Evolutionary conservation across 345 rosid genomes (phyloP), one percentile per base, ranked within the genome.

Genomic region (Moricandia moricandioides): DNA sequence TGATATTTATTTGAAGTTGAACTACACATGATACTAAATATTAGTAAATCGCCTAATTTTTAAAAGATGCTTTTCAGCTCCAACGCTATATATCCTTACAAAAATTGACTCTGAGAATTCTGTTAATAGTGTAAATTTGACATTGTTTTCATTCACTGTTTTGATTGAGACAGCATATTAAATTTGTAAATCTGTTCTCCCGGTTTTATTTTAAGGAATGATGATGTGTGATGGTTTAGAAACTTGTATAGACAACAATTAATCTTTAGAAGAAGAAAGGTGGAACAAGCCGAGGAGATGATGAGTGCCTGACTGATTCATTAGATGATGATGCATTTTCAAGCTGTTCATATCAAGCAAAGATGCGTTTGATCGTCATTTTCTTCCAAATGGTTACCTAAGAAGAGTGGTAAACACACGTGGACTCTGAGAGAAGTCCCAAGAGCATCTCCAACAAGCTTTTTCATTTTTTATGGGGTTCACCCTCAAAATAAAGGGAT

Each of bases 301-400:
- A 88, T 65, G 91, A 88, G 27, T 84, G 91, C 70, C 71, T 78
- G 8, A 86, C 89, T 6, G 96, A 91, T 65, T 94, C 95, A 11
- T 73, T 88, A 47, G 93, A 86, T 72, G 24, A 21, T 21, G 24
- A 21, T 21, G 73, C 69, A 27, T 87, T 82, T 31, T 85, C 94
- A 11, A 91, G 90, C 83, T 88, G 91, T 78, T 91, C 96, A 52
- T n/a, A n/a, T 93, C 98, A 5, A 91, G 95, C 82, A 94, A 88
- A 81, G 96, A 93, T 71, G 90, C 75, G 65, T 88, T 68, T 51
- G 90, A 92, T n/a, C n/a, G 54, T 94, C 97, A 13, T 84, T 91
- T 65, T 85, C 91, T 65, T 85, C 91, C 70, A 89, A 94, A 71
- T 91, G 95, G 94, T 52, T 88, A 71, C 33, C 79, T 47, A 47